Percentiles rank a stretch among this genome's conserved stretches.
These are phyloP conservation scores for Neodidymelliopsis sp. DNA, from an alignment of 2,329 filamentous ascomycete species.

Conservation along the genomic window DNA sequence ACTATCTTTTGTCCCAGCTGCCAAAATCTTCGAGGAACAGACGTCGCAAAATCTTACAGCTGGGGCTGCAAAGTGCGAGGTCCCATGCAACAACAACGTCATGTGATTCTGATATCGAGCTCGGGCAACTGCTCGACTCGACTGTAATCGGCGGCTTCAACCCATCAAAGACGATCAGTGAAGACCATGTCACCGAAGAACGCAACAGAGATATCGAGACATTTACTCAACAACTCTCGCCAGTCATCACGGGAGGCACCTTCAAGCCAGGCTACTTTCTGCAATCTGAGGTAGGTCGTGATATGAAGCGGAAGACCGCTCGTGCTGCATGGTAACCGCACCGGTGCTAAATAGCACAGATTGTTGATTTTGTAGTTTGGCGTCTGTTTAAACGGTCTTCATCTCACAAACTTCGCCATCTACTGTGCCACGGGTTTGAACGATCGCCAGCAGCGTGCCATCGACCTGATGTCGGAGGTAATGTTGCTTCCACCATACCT, in stretches of 20 bases:
- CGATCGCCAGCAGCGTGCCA: slow-evolving; percentile 50
- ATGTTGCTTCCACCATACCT: slow-evolving; percentile 62
- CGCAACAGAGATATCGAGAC: slow-evolving; percentile 51
- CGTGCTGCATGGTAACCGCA: neutral
- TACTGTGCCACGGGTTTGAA: slow-evolving; percentile 85
- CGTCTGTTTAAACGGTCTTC: slow-evolving; percentile 71
- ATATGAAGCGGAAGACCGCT: neutral
- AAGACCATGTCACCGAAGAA: slow-evolving; percentile 55
- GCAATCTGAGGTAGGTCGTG: slow-evolving; percentile 54
- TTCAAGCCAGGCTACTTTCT: slow-evolving; percentile 44
- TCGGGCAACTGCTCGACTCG: slow-evolving; percentile 71
- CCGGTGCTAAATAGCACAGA: slow-evolving; percentile 43
- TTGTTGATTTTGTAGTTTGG: slow-evolving; percentile 68
- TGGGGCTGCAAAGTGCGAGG: slow-evolving; percentile 27
- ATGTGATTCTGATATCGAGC: slow-evolving; percentile 36
- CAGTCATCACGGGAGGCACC: slow-evolving; percentile 37
- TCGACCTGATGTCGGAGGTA: slow-evolving; percentile 38
- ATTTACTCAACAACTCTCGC: slow-evolving; percentile 56
- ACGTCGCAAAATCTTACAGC: slow-evolving; percentile 55
- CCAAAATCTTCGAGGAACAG: slow-evolving; percentile 68
- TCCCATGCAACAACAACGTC: slow-evolving; percentile 50
- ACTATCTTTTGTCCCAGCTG: slow-evolving; percentile 72
- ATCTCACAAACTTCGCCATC: slow-evolving; percentile 68
- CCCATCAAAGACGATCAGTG: slow-evolving; percentile 52
- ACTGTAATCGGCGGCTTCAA: slow-evolving; percentile 67